Conservation (phyloP, 1,284 basidiomycete genomes). For the Apiotrichum siamense region DNA sequence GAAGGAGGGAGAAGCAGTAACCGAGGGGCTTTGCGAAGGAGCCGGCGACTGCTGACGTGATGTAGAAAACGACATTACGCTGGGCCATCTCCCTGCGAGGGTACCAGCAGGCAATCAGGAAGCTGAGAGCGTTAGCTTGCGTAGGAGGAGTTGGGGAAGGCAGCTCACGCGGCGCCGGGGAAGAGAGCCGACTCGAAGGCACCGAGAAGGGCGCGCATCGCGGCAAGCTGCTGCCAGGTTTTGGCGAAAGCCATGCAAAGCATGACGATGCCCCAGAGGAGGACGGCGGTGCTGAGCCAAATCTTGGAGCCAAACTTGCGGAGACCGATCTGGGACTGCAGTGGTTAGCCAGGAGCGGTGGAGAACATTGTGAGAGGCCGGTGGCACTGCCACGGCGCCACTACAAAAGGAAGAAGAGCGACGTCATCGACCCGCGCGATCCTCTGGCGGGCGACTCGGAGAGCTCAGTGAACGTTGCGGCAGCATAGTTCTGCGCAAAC, state of each 20-base stretch:
- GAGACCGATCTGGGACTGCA: constrained; percentile 22
- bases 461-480: too few species aligned
- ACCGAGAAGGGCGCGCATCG: constrained; percentile 46
- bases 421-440: too few species aligned
- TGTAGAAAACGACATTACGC: constrained; percentile 46
- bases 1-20: constrained; percentile 3
- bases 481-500: too few species aligned
- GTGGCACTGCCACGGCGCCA: background rate
- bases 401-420: too few species aligned
- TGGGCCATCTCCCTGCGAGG: constrained; percentile 47
- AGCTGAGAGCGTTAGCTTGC: too few species aligned
- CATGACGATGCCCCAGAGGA: constrained; percentile 46
- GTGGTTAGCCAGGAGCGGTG: too few species aligned
- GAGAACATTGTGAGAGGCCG: too few species aligned
- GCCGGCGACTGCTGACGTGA: constrained; percentile 19
- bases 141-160: too few species aligned
- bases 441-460: too few species aligned
- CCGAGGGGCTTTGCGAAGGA: constrained; percentile 5
- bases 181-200: constrained; percentile 43
- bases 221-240: constrained; percentile 41
- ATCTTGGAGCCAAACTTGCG: constrained; percentile 15
- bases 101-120: constrained; percentile 50
- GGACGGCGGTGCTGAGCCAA: constrained; percentile 10
- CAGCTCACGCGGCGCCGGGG: constrained; percentile 38
- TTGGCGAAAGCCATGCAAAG: constrained; percentile 41